phyloP scores from a whole-genome alignment of 78 protist genomes.

The Emiliania huxleyi region DNA sequence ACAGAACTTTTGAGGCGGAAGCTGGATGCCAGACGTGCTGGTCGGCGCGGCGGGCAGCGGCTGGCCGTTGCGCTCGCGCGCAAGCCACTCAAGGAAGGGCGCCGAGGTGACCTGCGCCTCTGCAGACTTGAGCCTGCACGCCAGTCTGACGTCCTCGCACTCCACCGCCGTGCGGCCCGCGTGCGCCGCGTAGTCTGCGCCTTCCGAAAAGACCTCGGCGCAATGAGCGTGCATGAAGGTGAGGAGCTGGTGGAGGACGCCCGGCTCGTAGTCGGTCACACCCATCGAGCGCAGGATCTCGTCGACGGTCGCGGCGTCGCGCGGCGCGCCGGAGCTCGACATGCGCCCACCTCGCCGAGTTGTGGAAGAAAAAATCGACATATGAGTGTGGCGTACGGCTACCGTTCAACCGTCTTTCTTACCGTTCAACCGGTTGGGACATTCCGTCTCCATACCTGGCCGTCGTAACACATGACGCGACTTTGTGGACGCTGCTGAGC shows the following conservation, averaged over 20 bases:
- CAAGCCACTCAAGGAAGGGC: not conserved
- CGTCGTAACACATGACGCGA: no score
- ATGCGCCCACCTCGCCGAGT: no score
- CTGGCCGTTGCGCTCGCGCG: not conserved
- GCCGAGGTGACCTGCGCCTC: not conserved
- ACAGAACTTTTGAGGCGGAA: not conserved
- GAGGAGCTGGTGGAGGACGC: constrained; percentile 24
- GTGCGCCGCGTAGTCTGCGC: not conserved
- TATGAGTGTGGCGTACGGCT: no score
- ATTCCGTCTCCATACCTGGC: no score
- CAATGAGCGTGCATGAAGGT: not conserved
- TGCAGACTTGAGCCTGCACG: not conserved
- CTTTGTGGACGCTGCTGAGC: no score
- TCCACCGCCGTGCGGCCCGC: not conserved
- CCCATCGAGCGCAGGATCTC: constrained; percentile 28
- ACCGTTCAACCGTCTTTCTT: no score
- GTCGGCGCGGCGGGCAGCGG: not conserved
- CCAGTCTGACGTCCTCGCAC: not conserved
- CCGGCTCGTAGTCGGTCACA: constrained; percentile 28
- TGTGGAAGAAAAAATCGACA: no score
- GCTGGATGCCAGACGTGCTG: not conserved
- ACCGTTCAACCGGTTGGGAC: no score
- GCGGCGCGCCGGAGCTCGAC: not conserved
- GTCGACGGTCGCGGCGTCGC: not conserved
- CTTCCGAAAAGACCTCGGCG: not conserved